Percentiles rank a stretch among this genome's conserved stretches.
Evolutionary conservation across 192 early-diverging fungal species (phyloP).

Genomic region (Lobulomyces angularis): DNA sequence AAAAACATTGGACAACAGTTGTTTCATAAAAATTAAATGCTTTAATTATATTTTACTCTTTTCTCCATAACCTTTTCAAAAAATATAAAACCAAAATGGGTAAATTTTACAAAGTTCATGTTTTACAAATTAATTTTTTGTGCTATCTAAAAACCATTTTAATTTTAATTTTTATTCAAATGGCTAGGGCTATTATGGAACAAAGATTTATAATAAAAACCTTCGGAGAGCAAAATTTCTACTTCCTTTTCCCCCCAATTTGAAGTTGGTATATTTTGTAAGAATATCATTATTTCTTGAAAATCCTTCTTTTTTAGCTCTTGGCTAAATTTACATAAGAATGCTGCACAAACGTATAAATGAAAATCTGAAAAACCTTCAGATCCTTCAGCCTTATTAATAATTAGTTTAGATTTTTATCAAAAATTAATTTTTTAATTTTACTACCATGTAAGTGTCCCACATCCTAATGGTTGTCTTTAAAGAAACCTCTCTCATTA

Average conservation of each 20-base stretch:
- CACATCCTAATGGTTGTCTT: conserved; percentile 90
- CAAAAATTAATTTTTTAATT: neutral
- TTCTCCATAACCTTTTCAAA: too few relatives aligned
- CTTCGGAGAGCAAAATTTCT: conserved; percentile 86
- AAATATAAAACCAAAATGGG: too few relatives aligned
- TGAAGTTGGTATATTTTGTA: conserved; percentile 78
- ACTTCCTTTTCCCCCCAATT: conserved; percentile 85
- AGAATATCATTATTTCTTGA: conserved; percentile 82
- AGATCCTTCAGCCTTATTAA: conserved; percentile 57
- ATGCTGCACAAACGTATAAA: conserved; percentile 95
- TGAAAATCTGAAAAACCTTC: conserved; percentile 94
- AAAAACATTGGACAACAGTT: too few relatives aligned
- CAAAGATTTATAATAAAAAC: conserved; percentile 92
- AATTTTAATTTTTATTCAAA: too few relatives aligned
- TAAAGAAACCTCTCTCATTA: conserved; percentile 90
- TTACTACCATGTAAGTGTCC: conserved; percentile 84
- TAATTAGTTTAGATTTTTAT: neutral
- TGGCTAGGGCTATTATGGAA: conserved; percentile 89
- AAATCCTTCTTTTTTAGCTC: conserved; percentile 81
- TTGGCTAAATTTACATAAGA: conserved; percentile 90
- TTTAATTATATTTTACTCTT: too few relatives aligned
- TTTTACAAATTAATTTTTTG: too few relatives aligned
- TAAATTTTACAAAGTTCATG: too few relatives aligned
- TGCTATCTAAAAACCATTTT: conserved; percentile 9
- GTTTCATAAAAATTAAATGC: too few relatives aligned